A percentile compares a stretch with the other conserved stretches of the same genome.
phyloP scores from a whole-genome alignment of 2,329 filamentous ascomycete species.

The Amauroascus niger region DNA sequence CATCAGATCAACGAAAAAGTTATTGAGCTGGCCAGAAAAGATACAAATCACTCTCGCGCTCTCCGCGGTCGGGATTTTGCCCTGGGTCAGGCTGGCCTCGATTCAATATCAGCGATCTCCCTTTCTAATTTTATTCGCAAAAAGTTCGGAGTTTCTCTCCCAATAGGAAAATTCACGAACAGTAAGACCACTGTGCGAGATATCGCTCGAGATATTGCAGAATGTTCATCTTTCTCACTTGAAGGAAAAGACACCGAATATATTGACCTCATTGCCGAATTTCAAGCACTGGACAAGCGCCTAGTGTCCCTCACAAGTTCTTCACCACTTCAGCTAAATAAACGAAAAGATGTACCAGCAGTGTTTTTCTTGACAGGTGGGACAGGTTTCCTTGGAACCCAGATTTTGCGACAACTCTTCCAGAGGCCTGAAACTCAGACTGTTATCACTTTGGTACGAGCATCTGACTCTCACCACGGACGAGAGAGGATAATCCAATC shows the following conservation, averaged over 20 bases:
- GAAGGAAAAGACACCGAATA: not conserved
- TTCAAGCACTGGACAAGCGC: not conserved
- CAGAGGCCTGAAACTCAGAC: constrained; percentile 18
- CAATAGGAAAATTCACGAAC: not conserved
- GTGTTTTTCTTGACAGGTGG: constrained; percentile 22
- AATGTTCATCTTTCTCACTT: not conserved
- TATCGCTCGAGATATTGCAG: not conserved
- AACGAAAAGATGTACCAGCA: not conserved
- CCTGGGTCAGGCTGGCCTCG: not conserved
- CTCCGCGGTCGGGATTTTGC: not conserved
- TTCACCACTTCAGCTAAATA: not conserved
- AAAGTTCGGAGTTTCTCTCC: not conserved
- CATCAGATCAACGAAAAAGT: not conserved
- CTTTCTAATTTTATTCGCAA: not conserved
- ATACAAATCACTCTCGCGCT: not conserved
- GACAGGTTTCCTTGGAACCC: constrained; percentile 32
- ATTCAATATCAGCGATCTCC: not conserved
- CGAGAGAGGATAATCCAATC: not conserved
- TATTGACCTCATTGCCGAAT: not conserved
- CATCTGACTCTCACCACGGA: not conserved
- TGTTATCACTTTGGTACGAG: not conserved
- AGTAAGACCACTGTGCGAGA: not conserved
- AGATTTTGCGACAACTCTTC: constrained; percentile 33
- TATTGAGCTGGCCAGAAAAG: not conserved
- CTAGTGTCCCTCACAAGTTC: not conserved